phyloP scores from a whole-genome alignment of 495 filamentous ascomycete species.

The Neurospora tetraspora region DNA sequence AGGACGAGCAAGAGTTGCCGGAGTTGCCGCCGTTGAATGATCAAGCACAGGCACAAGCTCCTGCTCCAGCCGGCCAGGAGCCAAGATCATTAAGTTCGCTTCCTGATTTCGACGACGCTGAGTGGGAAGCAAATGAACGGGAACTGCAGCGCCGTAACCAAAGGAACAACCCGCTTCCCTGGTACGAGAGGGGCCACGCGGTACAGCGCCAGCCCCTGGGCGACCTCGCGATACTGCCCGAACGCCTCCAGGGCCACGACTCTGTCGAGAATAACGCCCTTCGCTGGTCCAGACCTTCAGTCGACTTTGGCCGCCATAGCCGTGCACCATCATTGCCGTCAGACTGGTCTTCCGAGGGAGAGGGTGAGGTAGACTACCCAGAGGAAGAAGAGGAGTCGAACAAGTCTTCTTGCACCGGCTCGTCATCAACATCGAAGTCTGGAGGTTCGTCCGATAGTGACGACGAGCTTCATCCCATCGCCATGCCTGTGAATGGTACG shows the following conservation, averaged over 20 bases:
- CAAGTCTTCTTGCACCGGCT: neutral
- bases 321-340: neutral
- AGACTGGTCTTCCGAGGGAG: neutral
- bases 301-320: neutral
- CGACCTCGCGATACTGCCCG: neutral
- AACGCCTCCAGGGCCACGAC: neutral
- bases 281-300: neutral
- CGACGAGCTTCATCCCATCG: neutral
- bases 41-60: neutral
- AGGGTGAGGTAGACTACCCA: neutral
- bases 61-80: neutral
- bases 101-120: neutral
- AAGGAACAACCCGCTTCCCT: neutral
- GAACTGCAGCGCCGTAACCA: neutral
- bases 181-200: neutral
- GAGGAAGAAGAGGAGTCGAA: neutral
- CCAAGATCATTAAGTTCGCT: neutral
- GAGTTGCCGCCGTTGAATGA: neutral
- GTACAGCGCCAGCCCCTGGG: neutral
- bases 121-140: neutral
- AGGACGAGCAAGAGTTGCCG: neutral
- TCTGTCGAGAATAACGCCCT: neutral
- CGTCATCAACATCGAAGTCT: neutral
- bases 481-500: neutral
- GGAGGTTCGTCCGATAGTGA: neutral